Evolutionary conservation across 495 filamentous ascomycete genomes (phyloP).

Genomic region (Sporormia fimetaria): DNA sequence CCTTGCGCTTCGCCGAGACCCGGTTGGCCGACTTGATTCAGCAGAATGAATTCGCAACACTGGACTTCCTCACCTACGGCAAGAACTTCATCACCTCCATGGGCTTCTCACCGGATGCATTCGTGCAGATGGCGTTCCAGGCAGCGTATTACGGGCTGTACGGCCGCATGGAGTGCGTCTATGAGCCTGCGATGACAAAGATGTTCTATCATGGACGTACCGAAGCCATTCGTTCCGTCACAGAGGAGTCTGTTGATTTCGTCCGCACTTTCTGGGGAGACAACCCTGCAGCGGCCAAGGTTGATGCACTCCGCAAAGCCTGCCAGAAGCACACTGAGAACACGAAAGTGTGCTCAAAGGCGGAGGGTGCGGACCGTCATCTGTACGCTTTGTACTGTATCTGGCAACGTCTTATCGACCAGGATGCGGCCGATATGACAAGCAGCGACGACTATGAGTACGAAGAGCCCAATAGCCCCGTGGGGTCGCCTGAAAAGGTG

Average conservation of each 20-base stretch:
- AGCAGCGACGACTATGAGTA: conserved; percentile 36
- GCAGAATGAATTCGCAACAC: conserved; percentile 89
- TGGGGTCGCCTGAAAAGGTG: conserved; percentile 12
- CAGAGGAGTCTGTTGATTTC: conserved; percentile 69
- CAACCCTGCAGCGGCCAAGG: conserved; percentile 65
- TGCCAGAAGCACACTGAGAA: conserved; percentile 67
- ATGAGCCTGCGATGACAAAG: conserved; percentile 98
- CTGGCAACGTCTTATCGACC: conserved; percentile 82
- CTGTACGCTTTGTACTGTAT: conserved; percentile 89
- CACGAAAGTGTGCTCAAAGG: conserved; percentile 84
- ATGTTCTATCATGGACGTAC: conserved; percentile 84
- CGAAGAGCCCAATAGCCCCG: conserved; percentile 18
- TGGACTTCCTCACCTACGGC: conserved; percentile 81
- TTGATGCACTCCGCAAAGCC: conserved; percentile 72
- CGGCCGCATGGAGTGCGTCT: conserved; percentile 83
- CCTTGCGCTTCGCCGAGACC: conserved; percentile 89
- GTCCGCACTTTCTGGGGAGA: conserved; percentile 93
- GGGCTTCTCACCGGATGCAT: conserved; percentile 95
- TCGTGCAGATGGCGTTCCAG: conserved; percentile 98
- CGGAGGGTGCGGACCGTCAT: conserved; percentile 84
- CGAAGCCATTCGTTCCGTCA: conserved; percentile 82
- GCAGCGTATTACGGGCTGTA: conserved; percentile 98
- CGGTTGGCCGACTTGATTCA: conserved; percentile 87
- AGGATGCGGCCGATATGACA: conserved; percentile 46
- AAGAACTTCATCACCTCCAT: conserved; percentile 97